Percentiles rank a stretch among this genome's conserved stretches.
Evolutionary conservation across 129 eudicot genomes (phyloP).

Genomic region (Ambrosia artemisiifolia): DNA sequence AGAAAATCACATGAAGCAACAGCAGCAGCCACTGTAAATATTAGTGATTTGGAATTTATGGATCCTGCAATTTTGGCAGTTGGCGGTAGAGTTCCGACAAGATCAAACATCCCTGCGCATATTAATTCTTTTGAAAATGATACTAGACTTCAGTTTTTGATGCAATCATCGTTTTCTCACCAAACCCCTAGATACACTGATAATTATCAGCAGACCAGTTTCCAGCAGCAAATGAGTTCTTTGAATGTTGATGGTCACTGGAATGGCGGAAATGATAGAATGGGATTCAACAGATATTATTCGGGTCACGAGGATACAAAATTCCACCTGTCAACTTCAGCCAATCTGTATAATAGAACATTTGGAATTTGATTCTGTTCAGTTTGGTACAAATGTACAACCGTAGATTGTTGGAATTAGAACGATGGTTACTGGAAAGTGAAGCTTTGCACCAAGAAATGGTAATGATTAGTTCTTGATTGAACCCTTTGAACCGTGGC

Average conservation of each 20-base stretch:
- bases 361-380: conserved; percentile 28
- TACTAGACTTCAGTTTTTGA: conserved; percentile 18
- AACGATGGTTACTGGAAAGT: conserved; percentile 11
- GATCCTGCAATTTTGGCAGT: conserved; percentile 39
- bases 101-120: conserved; percentile 17
- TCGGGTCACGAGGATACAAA: conserved; percentile 28
- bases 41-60: conserved; percentile 31
- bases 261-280: conserved; percentile 26
- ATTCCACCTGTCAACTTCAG: conserved; percentile 19
- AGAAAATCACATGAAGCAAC: conserved; percentile 21
- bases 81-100: conserved; percentile 28
- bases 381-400: conserved; percentile 18
- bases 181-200: conserved; percentile 25
- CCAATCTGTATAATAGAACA: conserved; percentile 28
- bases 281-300: conserved; percentile 27
- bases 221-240: conserved; percentile 21
- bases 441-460: conserved; percentile 15
- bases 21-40: conserved; percentile 23
- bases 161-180: conserved; percentile 34
- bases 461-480: conserved; percentile 15
- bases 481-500: conserved; percentile 16
- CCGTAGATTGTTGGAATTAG: conserved; percentile 13
- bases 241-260: conserved; percentile 24
- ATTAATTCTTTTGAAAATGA: conserved; percentile 25
- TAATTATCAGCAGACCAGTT: conserved; percentile 10